Percentiles rank a stretch among this genome's conserved stretches.
Evolutionary conservation across 257 asterid species (phyloP).

Genomic region (Nyctanthes arbortristis): DNA sequence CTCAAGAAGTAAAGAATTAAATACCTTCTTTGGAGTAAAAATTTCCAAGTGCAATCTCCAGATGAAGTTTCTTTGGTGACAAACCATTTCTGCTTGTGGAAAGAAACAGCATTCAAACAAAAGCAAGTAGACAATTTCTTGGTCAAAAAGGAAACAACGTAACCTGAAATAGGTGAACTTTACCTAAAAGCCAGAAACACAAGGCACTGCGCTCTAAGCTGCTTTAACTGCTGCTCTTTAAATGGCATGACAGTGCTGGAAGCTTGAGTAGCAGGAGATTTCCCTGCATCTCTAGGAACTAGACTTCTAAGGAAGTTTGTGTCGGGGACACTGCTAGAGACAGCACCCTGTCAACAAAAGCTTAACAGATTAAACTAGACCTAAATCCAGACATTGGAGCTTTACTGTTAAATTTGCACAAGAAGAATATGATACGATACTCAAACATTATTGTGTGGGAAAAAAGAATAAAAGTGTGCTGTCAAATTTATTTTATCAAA

Average conservation of each 20-base stretch:
- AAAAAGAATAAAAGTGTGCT: too few species aligned
- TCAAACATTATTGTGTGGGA: too few species aligned
- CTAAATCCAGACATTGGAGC: conserved; percentile 20
- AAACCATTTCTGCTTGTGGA: conserved; percentile 72
- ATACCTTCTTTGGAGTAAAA: conserved; percentile 77
- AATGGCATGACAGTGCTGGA: conserved; percentile 66
- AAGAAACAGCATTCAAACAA: conserved; percentile 25
- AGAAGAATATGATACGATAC: too few species aligned
- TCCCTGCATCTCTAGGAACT: conserved; percentile 79
- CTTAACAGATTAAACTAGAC: conserved; percentile 18
- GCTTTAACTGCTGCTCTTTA: conserved; percentile 92
- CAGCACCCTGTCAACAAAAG: conserved; percentile 52
- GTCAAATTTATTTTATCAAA: too few species aligned
- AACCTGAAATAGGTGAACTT: conserved; percentile 5
- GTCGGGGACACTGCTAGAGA: conserved; percentile 55
- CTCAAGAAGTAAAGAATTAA: conserved; percentile 23
- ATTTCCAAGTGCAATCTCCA: conserved; percentile 95
- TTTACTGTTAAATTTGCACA: too few species aligned
- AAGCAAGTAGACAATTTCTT: conserved; percentile 21
- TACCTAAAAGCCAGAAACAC: conserved; percentile 97
- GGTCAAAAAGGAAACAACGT: conserved; percentile 15
- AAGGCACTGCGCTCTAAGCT: conserved; percentile 99
- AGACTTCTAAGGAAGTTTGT: conserved; percentile 49
- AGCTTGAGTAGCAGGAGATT: conserved; percentile 65
- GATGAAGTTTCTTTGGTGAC: conserved; percentile 94